These are phyloP conservation scores for Trichoderma sp. DNA, from an alignment of 2,329 filamentous ascomycete species.

Conservation along the genomic window DNA sequence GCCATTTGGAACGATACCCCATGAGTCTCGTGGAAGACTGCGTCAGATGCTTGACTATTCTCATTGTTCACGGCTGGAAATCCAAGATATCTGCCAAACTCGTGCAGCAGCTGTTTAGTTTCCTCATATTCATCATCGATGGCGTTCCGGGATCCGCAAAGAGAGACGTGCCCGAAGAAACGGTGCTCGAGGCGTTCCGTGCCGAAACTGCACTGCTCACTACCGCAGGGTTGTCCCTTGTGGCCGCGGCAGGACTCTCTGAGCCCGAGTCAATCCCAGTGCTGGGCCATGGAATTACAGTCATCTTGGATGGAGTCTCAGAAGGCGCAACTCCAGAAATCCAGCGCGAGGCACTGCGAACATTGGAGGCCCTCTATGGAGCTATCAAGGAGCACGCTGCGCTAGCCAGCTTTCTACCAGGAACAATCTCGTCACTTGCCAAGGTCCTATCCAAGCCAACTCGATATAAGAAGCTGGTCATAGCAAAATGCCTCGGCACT, in stretches of 20 bases:
- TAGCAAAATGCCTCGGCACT: slow-evolving; percentile 62
- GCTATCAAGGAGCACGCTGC: slow-evolving; percentile 72
- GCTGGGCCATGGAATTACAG: slow-evolving; percentile 78
- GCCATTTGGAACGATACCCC: slow-evolving; percentile 71
- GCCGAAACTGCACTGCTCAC: slow-evolving; percentile 68
- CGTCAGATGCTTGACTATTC: slow-evolving; percentile 70
- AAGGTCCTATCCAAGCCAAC: slow-evolving; percentile 72
- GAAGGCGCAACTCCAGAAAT: slow-evolving; percentile 66
- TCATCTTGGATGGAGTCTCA: slow-evolving; percentile 73
- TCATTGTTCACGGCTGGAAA: slow-evolving; percentile 81
- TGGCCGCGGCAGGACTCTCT: slow-evolving; percentile 52
- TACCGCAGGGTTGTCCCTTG: slow-evolving; percentile 54
- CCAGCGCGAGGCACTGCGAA: slow-evolving; percentile 68
- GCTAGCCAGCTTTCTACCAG: slow-evolving; percentile 82
- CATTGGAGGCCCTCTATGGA: slow-evolving; percentile 62
- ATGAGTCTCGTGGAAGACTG: slow-evolving; percentile 73
- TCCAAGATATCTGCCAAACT: slow-evolving; percentile 68
- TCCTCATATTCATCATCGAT: slow-evolving; percentile 79
- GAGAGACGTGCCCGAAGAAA: slow-evolving; percentile 66
- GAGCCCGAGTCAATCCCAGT: slow-evolving; percentile 68
- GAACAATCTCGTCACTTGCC: slow-evolving; percentile 78
- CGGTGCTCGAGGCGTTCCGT: slow-evolving; percentile 68
- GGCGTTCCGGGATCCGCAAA: slow-evolving; percentile 61
- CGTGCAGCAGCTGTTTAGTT: slow-evolving; percentile 79
- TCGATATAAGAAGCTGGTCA: slow-evolving; percentile 57